phyloP scores from a whole-genome alignment of 495 filamentous ascomycete genomes.

The Aspergillus leporis region DNA sequence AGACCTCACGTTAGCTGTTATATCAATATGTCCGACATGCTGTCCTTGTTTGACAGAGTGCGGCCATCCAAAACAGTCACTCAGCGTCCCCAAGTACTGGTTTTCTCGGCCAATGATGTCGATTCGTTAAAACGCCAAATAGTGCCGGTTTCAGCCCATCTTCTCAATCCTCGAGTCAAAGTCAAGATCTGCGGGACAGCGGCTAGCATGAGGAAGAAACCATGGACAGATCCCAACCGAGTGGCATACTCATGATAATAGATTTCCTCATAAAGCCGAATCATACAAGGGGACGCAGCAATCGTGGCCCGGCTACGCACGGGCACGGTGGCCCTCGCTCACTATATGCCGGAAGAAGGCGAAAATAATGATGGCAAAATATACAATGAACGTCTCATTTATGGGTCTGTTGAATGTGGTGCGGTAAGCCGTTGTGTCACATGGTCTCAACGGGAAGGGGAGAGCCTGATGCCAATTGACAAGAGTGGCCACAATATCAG shows the following conservation, averaged over 20 bases:
- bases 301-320: slow-evolving; percentile 18
- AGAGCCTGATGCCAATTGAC: background rate
- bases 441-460: background rate
- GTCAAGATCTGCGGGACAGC: slow-evolving; percentile 20
- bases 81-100: too few relatives aligned
- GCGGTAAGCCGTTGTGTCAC: background rate
- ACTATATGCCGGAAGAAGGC: slow-evolving; percentile 14
- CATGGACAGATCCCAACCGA: slow-evolving; percentile 15
- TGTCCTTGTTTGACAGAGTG: too few relatives aligned
- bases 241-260: slow-evolving; percentile 13
- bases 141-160: too few relatives aligned
- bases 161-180: too few relatives aligned
- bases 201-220: slow-evolving; percentile 18
- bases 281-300: slow-evolving; percentile 20
- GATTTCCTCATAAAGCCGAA: slow-evolving; percentile 23
- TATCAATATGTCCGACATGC: too few relatives aligned
- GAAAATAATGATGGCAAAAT: slow-evolving; percentile 19
- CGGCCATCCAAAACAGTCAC: too few relatives aligned
- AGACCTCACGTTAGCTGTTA: too few relatives aligned
- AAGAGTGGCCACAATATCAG: background rate
- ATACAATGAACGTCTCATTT: slow-evolving; percentile 17
- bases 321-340: slow-evolving; percentile 7
- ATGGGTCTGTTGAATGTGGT: background rate
- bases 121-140: too few relatives aligned
- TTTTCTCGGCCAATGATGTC: too few relatives aligned